A percentile compares a stretch with the other conserved stretches of the same genome.
Conservation (phyloP, 148 eudicot genomes). For the Agrostemma githago region DNA sequence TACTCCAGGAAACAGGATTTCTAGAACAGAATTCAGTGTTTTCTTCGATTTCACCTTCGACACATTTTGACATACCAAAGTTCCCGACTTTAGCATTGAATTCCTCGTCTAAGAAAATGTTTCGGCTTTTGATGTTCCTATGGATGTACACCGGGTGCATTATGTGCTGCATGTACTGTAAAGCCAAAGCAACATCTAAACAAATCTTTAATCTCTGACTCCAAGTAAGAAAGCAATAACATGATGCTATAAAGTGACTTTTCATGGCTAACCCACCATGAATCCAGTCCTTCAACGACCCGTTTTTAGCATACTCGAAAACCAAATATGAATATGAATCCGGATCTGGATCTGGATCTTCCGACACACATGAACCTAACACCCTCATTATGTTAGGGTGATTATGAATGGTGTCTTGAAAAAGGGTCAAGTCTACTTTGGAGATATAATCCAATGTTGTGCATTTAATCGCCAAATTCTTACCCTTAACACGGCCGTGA, state of each 20-base stretch:
- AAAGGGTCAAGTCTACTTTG: slow-evolving; percentile 49
- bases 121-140: slow-evolving; percentile 53
- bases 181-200: slow-evolving; percentile 66
- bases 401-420: slow-evolving; percentile 48
- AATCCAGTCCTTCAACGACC: slow-evolving; percentile 85
- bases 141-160: slow-evolving; percentile 68
- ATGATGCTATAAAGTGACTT: slow-evolving; percentile 84
- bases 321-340: slow-evolving; percentile 34
- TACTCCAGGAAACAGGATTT: slow-evolving; percentile 40
- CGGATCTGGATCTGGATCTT: slow-evolving; percentile 24
- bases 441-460: slow-evolving; percentile 35
- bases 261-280: slow-evolving; percentile 92
- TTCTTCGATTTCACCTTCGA: slow-evolving; percentile 23
- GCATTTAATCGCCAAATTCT: slow-evolving; percentile 58
- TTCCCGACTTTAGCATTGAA: slow-evolving; percentile 79
- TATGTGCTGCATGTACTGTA: slow-evolving; percentile 76
- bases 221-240: slow-evolving; percentile 77
- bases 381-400: slow-evolving; percentile 73
- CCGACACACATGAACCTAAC: slow-evolving; percentile 42
- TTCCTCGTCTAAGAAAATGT: slow-evolving; percentile 77
- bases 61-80: slow-evolving; percentile 54
- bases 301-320: slow-evolving; percentile 78
- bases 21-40: slow-evolving; percentile 22
- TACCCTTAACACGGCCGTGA: slow-evolving; percentile 67
- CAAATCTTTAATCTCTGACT: slow-evolving; percentile 71